These are phyloP conservation scores for Suillus hirtellus DNA, from an alignment of 768 basidiomycete genomes.

Conservation along the genomic window DNA sequence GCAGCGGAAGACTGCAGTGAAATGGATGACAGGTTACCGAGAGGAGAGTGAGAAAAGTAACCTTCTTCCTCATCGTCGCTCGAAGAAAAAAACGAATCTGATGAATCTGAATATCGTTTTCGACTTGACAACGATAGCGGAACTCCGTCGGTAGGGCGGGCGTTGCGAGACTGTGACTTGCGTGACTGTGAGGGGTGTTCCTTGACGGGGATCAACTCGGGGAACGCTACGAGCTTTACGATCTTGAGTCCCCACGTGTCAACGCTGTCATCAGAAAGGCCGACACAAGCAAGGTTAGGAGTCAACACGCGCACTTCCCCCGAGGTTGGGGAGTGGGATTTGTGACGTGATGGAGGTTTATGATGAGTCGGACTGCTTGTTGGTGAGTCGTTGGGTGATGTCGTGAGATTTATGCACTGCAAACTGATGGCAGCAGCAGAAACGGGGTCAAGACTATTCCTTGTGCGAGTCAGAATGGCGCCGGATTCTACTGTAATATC, in stretches of 20 bases:
- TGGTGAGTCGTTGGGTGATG: conserved; percentile 10
- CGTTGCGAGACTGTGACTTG: neutral
- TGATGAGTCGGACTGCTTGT: conserved; percentile 13
- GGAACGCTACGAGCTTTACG: conserved; percentile 74
- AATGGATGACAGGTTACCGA: conserved; percentile 35
- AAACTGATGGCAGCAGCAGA: conserved; percentile 16
- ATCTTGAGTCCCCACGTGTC: conserved; percentile 79
- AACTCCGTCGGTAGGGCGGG: conserved; percentile 2
- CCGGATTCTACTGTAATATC: conserved; percentile 37
- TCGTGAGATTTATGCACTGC: conserved; percentile 8
- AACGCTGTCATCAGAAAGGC: conserved; percentile 64
- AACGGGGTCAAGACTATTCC: conserved; percentile 40
- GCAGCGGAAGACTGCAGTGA: conserved; percentile 34
- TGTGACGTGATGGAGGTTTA: conserved; percentile 30
- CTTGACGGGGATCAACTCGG: conserved; percentile 59
- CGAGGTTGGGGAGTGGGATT: conserved; percentile 55
- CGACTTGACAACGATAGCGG: conserved; percentile 13
- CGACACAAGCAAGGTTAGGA: conserved; percentile 77
- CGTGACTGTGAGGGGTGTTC: conserved; percentile 8
- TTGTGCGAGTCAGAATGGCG: conserved; percentile 50
- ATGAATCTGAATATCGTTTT: conserved; percentile 23
- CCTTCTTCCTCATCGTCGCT: conserved; percentile 45
- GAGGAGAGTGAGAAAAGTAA: conserved; percentile 62
- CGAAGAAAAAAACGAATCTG: conserved; percentile 28
- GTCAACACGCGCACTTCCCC: conserved; percentile 62